These are phyloP conservation scores for Aethionema arabicum DNA, from an alignment of 345 rosid genomes.

Conservation along the genomic window DNA sequence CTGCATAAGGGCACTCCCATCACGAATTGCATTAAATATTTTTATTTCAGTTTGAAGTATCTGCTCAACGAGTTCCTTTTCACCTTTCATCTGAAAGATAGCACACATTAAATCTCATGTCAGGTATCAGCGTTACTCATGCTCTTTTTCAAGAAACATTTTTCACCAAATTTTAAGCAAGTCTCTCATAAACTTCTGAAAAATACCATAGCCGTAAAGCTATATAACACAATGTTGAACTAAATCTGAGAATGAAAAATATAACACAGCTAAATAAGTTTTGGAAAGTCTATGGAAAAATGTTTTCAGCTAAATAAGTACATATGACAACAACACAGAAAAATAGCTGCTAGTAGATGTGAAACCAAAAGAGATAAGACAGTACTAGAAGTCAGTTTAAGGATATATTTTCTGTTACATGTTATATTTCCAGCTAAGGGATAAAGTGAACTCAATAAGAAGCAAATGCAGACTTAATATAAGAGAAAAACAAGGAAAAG, in stretches of 20 bases:
- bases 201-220: not conserved
- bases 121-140: not conserved
- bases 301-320: slow-evolving; percentile 12
- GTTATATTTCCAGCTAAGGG: not conserved
- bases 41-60: slow-evolving; percentile 88
- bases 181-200: slow-evolving; percentile 13
- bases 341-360: slow-evolving; percentile 1
- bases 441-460: not conserved
- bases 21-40: slow-evolving; percentile 81
- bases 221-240: not conserved
- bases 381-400: slow-evolving; percentile 1
- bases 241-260: slow-evolving; percentile 8
- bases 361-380: slow-evolving; percentile 2
- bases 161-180: slow-evolving; percentile 14
- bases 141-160: slow-evolving; percentile 3
- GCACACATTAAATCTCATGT: not conserved
- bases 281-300: not conserved
- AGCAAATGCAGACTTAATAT: slow-evolving; percentile 2
- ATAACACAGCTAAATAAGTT: slow-evolving; percentile 10
- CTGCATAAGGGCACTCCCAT: slow-evolving; percentile 95
- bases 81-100: slow-evolving; percentile 88
- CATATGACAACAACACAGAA: slow-evolving; percentile 5
- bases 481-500: slow-evolving; percentile 4
- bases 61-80: slow-evolving; percentile 83
- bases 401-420: not conserved